Base-by-base conservation (phyloP, 129 eudicot species). In the Tagetes patula region DNA sequence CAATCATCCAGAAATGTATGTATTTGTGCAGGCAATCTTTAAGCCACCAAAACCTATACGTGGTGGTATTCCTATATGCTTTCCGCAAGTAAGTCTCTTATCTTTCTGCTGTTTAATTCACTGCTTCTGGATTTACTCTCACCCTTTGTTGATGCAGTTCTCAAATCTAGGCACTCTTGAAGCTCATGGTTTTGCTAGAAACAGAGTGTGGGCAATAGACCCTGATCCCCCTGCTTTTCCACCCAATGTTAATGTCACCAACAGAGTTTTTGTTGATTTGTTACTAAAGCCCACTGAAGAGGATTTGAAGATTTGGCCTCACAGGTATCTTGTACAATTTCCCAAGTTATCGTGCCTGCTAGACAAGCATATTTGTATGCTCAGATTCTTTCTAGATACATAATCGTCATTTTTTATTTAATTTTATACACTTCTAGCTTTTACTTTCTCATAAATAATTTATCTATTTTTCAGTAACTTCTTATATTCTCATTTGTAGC, bases 61-160 rank as follows among this genome's bases (percentile, higher is more conserved):
- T 69, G 98, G 98, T 73, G 98, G 98, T 52, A 92, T 92, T 84
- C 98, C 94, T 71, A 75, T 92, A 77, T 89, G 96, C 87, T 92
- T 92, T 79, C 98, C 98, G 58, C 95, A 92, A 77, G 98, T 92
- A 75, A 60, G 68, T 75, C 74, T 67, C 65, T 36, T 50, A 42
- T 37, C 67, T 13, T 31, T 56, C 40, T 27, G 40, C 78, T 50
- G 61, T 69, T 52, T 42, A 27, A 13, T 47, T 70, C 70, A n/a
- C 49, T 8, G 13, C 40, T 67, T 13, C 58, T 61, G 62, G 32
- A 65, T n/a, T 55, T 31, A 53, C 48, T 38, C 77, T 75, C 75
- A 59, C 75, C 64, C 54, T 80, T 33, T 65, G 2, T 71, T 42
- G 68, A 12, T 79, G 79, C 88, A 93, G 98, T 93, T 87, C 20